These are phyloP conservation scores for Nicotiana paniculata DNA, from an alignment of 257 asterid species.

Conservation along the genomic window DNA sequence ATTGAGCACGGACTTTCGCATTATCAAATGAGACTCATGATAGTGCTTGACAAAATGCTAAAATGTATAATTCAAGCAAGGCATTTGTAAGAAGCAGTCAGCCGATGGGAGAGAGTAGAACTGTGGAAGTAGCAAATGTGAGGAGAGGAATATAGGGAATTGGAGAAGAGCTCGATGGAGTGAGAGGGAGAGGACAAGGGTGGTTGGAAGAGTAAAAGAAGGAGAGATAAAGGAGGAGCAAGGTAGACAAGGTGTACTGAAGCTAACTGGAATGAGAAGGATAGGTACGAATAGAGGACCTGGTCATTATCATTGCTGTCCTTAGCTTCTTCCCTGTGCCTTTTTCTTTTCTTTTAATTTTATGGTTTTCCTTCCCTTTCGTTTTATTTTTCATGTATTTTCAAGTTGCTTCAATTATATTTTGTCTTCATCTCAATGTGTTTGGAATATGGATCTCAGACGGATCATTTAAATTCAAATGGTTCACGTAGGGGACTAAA, in stretches of 20 bases:
- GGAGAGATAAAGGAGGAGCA: background rate
- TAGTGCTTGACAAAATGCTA: background rate
- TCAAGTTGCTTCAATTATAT: background rate
- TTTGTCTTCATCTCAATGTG: background rate
- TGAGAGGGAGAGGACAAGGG: background rate
- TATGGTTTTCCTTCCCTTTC: background rate
- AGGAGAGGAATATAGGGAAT: background rate
- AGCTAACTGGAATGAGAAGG: background rate
- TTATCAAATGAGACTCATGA: background rate
- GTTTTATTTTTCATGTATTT: background rate
- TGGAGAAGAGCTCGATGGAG: background rate
- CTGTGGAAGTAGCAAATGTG: background rate
- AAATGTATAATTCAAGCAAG: background rate
- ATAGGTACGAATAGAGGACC: background rate
- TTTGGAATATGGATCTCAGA: background rate
- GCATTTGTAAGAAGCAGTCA: background rate
- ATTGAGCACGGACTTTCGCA: background rate
- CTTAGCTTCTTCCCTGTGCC: background rate
- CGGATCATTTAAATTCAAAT: background rate
- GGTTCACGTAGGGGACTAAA: background rate
- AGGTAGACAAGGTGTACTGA: background rate
- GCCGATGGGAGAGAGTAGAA: background rate
- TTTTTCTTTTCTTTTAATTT: background rate
- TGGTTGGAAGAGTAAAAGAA: background rate
- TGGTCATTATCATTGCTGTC: background rate